Conservation (phyloP, 306 rosid species). For the Dryas octopetala region DNA sequence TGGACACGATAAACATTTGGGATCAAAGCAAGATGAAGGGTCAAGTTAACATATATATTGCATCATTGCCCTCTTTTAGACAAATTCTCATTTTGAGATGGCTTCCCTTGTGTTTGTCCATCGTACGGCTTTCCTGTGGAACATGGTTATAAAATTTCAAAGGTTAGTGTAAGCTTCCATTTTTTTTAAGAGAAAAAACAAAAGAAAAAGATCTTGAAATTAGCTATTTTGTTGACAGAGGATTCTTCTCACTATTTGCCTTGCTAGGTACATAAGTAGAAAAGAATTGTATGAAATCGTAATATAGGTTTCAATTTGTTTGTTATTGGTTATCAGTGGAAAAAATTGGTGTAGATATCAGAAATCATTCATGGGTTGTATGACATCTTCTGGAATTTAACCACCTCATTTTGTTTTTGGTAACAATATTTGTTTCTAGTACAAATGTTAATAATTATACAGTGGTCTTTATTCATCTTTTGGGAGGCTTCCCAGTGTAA, state of each 20-base stretch:
- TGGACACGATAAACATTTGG: constrained; percentile 28
- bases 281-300: neutral
- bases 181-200: no score
- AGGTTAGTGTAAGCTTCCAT: constrained; percentile 42
- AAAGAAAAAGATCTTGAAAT: no score
- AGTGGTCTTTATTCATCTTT: neutral
- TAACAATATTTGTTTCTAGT: neutral
- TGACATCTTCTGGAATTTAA: neutral
- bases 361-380: neutral
- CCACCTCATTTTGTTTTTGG: neutral
- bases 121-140: constrained; percentile 43
- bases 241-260: neutral
- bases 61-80: constrained; percentile 12
- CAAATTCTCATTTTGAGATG: constrained; percentile 37
- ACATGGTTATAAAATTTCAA: constrained; percentile 30
- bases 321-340: neutral
- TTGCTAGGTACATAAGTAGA: neutral
- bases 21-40: constrained; percentile 50
- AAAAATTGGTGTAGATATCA: neutral
- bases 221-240: neutral
- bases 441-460: neutral
- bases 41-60: constrained; percentile 43
- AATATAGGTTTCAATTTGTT: neutral
- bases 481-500: neutral
- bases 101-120: constrained; percentile 49